phyloP scores from a whole-genome alignment of 345 rosid species.

The Corchorus olitorius region DNA sequence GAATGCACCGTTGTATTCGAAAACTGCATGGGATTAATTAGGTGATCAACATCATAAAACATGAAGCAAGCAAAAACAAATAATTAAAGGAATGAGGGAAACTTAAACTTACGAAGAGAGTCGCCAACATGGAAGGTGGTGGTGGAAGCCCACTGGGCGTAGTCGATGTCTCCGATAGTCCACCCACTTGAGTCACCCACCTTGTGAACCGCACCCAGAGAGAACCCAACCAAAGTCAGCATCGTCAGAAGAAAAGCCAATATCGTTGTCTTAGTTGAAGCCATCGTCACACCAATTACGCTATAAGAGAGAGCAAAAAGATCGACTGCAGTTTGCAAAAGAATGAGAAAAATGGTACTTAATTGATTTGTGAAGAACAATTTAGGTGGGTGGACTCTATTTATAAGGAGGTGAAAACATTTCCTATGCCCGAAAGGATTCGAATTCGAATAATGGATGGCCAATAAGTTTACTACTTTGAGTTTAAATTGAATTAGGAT shows the following conservation, averaged over 20 bases:
- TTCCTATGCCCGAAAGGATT: background rate
- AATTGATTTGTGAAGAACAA: background rate
- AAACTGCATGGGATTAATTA: conserved; percentile 22
- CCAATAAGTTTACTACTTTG: background rate
- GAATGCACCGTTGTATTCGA: conserved; percentile 27
- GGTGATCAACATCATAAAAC: too few relatives aligned
- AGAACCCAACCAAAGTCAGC: background rate
- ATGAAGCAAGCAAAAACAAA: too few relatives aligned
- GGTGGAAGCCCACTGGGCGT: background rate
- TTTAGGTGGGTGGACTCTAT: background rate
- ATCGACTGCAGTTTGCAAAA: background rate
- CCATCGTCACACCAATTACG: background rate
- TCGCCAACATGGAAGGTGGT: conserved; percentile 10
- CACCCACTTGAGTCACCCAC: conserved; percentile 33
- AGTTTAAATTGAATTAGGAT: background rate
- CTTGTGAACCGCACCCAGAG: conserved; percentile 4
- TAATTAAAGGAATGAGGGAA: background rate
- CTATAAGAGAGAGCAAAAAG: background rate
- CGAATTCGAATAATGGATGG: background rate
- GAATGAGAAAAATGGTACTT: background rate
- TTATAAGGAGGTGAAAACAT: background rate
- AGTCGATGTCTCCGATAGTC: conserved; percentile 28
- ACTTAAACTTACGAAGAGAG: background rate
- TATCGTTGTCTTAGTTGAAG: background rate
- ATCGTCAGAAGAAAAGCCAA: background rate